phyloP scores from a whole-genome alignment of 2,329 filamentous ascomycete genomes.

The Penicillium sp. region DNA sequence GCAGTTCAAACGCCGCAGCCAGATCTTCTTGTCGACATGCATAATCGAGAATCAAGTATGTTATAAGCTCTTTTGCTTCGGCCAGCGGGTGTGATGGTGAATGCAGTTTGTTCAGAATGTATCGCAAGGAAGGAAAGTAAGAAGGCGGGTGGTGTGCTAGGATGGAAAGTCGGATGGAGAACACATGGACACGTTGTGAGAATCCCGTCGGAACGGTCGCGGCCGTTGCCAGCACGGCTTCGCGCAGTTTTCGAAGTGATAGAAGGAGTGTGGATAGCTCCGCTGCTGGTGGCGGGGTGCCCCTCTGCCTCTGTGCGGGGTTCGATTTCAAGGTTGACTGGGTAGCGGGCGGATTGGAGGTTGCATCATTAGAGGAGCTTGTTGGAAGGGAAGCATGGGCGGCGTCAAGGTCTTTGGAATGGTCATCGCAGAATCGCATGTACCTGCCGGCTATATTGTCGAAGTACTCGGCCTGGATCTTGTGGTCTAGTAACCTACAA shows the following conservation, averaged over 20 bases:
- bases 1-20: constrained; percentile 69
- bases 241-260: constrained; percentile 86
- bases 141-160: constrained; percentile 80
- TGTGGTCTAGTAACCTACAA: constrained; percentile 68
- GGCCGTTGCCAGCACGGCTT: constrained; percentile 74
- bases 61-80: constrained; percentile 76
- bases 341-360: constrained; percentile 41
- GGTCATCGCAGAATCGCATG: constrained; percentile 81
- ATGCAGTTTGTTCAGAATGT: constrained; percentile 75
- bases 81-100: constrained; percentile 64
- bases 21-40: constrained; percentile 81
- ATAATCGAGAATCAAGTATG: constrained; percentile 82
- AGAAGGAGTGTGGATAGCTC: constrained; percentile 74
- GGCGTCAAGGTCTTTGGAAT: constrained; percentile 70
- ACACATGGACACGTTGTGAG: constrained; percentile 85
- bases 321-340: constrained; percentile 21
- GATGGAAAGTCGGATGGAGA: constrained; percentile 82
- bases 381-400: constrained; percentile 68
- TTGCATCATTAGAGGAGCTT: constrained; percentile 40
- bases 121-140: constrained; percentile 82
- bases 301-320: constrained; percentile 24
- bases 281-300: constrained; percentile 51
- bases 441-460: constrained; percentile 85
- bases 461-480: constrained; percentile 82
- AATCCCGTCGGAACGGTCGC: constrained; percentile 76